These are phyloP conservation scores for Oryza glumipatula DNA, from an alignment of 176 grass and related monocot genomes.

Conservation along the genomic window DNA sequence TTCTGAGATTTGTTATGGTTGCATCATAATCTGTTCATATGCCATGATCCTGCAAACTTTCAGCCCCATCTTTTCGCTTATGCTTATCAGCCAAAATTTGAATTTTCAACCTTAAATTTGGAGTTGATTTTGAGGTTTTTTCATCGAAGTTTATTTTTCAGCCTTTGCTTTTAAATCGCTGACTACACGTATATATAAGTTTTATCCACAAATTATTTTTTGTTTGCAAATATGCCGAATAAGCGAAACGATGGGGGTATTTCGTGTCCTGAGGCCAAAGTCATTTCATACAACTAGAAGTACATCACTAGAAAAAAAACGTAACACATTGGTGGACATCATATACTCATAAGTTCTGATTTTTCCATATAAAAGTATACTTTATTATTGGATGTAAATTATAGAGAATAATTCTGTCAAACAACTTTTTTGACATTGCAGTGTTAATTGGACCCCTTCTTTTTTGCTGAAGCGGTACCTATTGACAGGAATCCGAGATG, in stretches of 20 bases:
- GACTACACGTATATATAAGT: too few species aligned
- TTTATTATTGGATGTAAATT: conserved; percentile 15
- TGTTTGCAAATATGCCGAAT: too few species aligned
- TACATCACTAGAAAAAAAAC: not conserved
- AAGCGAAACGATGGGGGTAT: too few species aligned
- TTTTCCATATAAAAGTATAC: conserved; percentile 9
- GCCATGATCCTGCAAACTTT: not conserved
- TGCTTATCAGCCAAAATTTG: too few species aligned
- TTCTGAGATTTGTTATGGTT: not conserved
- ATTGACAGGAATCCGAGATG: conserved; percentile 91
- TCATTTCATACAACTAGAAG: not conserved
- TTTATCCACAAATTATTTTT: too few species aligned
- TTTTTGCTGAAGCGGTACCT: conserved; percentile 98
- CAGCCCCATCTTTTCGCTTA: too few species aligned
- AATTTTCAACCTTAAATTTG: too few species aligned
- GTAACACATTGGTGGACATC: not conserved
- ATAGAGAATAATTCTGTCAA: conserved; percentile 13
- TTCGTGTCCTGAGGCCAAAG: not conserved
- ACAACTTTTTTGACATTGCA: conserved; percentile 57
- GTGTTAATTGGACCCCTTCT: conserved; percentile 94
- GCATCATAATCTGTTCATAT: not conserved
- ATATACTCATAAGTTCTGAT: not conserved
- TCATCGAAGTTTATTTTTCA: too few species aligned
- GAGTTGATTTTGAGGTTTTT: too few species aligned
- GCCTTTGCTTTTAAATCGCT: too few species aligned